Conservation (phyloP, 2,329 filamentous ascomycete species). For the Aspergillus hortae region DNA sequence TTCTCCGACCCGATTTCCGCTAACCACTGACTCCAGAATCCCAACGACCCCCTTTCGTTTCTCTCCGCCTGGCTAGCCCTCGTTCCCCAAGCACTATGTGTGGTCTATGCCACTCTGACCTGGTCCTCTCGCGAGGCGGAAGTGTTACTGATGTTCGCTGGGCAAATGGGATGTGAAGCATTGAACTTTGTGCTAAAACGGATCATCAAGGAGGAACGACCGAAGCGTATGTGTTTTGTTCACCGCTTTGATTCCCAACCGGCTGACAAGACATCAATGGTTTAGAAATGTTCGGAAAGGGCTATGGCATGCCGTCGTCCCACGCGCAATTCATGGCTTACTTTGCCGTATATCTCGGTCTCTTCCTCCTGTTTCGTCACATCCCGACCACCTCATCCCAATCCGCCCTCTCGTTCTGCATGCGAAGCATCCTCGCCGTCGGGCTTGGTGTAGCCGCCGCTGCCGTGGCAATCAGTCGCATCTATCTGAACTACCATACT, state of each 20-base stretch:
- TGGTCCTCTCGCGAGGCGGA: constrained; percentile 90
- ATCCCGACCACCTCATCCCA: constrained; percentile 50
- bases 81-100: constrained; percentile 83
- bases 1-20: background rate
- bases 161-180: constrained; percentile 87
- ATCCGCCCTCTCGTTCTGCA: constrained; percentile 38
- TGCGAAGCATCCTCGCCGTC: constrained; percentile 58
- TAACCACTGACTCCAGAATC: constrained; percentile 60
- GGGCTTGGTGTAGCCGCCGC: constrained; percentile 60
- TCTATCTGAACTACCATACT: constrained; percentile 94
- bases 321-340: constrained; percentile 94
- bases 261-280: background rate
- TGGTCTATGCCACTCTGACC: constrained; percentile 85
- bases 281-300: constrained; percentile 72
- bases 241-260: too few species aligned
- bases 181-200: constrained; percentile 88
- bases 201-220: constrained; percentile 86
- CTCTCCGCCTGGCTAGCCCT: constrained; percentile 91
- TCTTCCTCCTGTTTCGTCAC: constrained; percentile 84
- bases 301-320: constrained; percentile 95
- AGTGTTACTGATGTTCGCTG: constrained; percentile 82
- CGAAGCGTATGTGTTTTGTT: constrained; percentile 58
- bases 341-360: constrained; percentile 76
- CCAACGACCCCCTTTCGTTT: constrained; percentile 77
- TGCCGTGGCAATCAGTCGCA: constrained; percentile 73